These are phyloP conservation scores for Fusarium succisae DNA, from an alignment of 2,329 filamentous ascomycete species.

Conservation along the genomic window DNA sequence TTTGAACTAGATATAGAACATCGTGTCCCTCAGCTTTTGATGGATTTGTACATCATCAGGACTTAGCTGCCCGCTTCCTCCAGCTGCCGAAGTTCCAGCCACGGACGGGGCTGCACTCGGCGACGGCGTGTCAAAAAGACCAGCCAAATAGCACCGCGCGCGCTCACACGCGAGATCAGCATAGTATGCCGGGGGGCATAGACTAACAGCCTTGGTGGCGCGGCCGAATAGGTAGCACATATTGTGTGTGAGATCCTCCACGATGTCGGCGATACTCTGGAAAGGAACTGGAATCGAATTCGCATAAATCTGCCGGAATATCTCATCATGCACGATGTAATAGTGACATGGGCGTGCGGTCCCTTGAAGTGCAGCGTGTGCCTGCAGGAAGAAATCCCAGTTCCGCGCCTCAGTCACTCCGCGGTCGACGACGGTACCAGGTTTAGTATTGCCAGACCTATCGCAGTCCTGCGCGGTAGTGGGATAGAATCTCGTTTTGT, in stretches of 20 bases:
- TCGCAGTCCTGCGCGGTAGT: not conserved
- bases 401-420: not conserved
- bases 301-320: not conserved
- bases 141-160: not conserved
- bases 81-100: not conserved
- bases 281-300: not conserved
- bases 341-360: not conserved
- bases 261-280: not conserved
- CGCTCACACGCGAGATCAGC: not conserved
- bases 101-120: not conserved
- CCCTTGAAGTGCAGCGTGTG: not conserved
- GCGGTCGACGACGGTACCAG: not conserved
- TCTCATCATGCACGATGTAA: not conserved
- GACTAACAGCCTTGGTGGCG: not conserved
- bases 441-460: not conserved
- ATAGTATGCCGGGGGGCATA: not conserved
- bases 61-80: not conserved
- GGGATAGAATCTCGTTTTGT: slow-evolving; percentile 1
- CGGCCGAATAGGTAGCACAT: not conserved
- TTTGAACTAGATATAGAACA: not conserved
- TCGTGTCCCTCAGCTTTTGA: not conserved
- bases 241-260: not conserved
- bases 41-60: not conserved
- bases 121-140: not conserved
- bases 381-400: not conserved